Conservation (phyloP, 2,329 filamentous ascomycete genomes). For the Rutstroemia sp. region DNA sequence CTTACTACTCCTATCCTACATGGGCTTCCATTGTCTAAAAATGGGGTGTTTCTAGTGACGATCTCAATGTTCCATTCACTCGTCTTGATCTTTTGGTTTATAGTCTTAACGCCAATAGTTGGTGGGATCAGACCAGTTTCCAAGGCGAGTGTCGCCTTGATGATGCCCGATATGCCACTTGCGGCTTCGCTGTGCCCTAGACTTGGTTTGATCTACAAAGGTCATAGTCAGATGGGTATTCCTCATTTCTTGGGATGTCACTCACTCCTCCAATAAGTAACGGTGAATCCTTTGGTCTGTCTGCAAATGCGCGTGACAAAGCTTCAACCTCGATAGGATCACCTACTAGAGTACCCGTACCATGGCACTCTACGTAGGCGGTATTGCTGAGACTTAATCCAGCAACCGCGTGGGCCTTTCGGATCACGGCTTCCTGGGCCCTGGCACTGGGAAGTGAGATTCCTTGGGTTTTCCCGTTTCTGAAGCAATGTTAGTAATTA, state of each 20-base stretch:
- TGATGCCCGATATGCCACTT: background rate
- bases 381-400: background rate
- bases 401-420: background rate
- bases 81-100: slow-evolving; percentile 22
- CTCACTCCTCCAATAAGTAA: too few relatives aligned
- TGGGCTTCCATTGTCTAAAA: background rate
- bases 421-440: slow-evolving; percentile 30
- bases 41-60: background rate
- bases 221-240: too few relatives aligned
- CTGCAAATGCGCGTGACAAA: too few relatives aligned
- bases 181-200: slow-evolving; percentile 3
- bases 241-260: too few relatives aligned
- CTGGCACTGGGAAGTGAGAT: too few relatives aligned
- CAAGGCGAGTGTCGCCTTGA: background rate
- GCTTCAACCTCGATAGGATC: too few relatives aligned
- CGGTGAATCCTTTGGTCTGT: too few relatives aligned
- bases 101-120: too few relatives aligned
- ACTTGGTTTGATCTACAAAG: background rate
- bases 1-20: background rate
- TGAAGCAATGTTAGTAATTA: too few relatives aligned
- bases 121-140: background rate
- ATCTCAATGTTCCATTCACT: background rate
- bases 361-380: too few relatives aligned
- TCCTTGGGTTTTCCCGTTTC: too few relatives aligned
- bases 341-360: too few relatives aligned